These are phyloP conservation scores for Adenanthera pavonina DNA, from an alignment of 306 rosid species.

Conservation along the genomic window DNA sequence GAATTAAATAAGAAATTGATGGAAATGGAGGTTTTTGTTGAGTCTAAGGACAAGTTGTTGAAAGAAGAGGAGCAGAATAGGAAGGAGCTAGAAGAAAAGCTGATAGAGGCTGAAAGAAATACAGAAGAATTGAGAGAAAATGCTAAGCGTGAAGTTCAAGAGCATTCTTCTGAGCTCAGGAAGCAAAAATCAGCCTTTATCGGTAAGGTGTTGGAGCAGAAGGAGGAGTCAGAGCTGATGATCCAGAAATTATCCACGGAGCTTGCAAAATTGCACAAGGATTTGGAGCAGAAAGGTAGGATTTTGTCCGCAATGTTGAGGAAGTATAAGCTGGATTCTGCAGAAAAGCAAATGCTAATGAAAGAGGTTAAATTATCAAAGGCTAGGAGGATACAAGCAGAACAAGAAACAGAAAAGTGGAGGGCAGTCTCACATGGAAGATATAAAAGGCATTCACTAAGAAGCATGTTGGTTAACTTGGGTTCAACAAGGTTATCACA, in stretches of 20 bases:
- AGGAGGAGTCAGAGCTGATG: slow-evolving; percentile 81
- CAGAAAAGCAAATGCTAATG: slow-evolving; percentile 80
- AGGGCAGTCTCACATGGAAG: slow-evolving; percentile 78
- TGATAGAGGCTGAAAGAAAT: slow-evolving; percentile 55
- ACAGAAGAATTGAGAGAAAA: slow-evolving; percentile 72
- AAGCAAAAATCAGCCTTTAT: slow-evolving; percentile 84
- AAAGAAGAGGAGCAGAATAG: slow-evolving; percentile 61
- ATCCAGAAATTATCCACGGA: slow-evolving; percentile 75
- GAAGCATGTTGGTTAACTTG: slow-evolving; percentile 67
- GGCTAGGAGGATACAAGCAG: slow-evolving; percentile 88
- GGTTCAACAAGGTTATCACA: slow-evolving; percentile 63
- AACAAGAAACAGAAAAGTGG: slow-evolving; percentile 80
- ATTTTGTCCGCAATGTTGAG: slow-evolving; percentile 90
- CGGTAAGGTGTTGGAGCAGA: slow-evolving; percentile 59
- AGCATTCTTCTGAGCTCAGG: slow-evolving; percentile 3
- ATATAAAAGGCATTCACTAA: slow-evolving; percentile 75
- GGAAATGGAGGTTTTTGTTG: slow-evolving; percentile 61
- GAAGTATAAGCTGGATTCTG: slow-evolving; percentile 76
- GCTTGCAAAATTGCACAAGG: slow-evolving; percentile 69
- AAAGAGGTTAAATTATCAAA: slow-evolving; percentile 85
- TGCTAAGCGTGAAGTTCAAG: slow-evolving; percentile 26
- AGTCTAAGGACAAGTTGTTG: slow-evolving; percentile 57
- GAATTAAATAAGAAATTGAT: slow-evolving; percentile 61
- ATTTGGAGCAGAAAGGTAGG: slow-evolving; percentile 88
- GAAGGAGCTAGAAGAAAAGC: slow-evolving; percentile 69